Percentiles rank a stretch among this genome's conserved stretches.
Evolutionary conservation across 139 green algal species (phyloP).

Genomic region (Chlamydomonas urium): DNA sequence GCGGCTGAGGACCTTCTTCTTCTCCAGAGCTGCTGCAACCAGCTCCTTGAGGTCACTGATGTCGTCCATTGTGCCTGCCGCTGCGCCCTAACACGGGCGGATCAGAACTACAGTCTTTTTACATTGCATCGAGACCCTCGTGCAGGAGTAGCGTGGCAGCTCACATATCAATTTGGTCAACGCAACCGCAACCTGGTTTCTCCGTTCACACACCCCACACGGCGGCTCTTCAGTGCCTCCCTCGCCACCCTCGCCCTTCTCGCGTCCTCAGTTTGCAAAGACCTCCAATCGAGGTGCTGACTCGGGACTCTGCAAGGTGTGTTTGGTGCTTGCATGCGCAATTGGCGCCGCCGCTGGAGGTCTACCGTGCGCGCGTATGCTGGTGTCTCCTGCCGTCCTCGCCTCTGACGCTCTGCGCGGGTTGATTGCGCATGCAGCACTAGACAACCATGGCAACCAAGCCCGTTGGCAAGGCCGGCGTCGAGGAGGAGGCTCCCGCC

Average conservation of each 20-base stretch:
- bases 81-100: background rate
- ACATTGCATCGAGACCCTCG: too few species aligned
- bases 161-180: too few species aligned
- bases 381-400: too few species aligned
- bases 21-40: conserved; percentile 11
- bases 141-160: too few species aligned
- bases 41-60: conserved; percentile 26
- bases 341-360: background rate
- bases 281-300: conserved; percentile 14
- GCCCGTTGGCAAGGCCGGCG: conserved; percentile 37
- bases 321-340: background rate
- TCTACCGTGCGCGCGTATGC: too few species aligned
- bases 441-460: conserved; percentile 21
- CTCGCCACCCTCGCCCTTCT: too few species aligned
- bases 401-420: too few species aligned
- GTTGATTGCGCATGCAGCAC: background rate
- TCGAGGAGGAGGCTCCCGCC: conserved; percentile 77
- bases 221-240: too few species aligned
- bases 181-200: too few species aligned
- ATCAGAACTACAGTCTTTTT: conserved; percentile 1
- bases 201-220: too few species aligned
- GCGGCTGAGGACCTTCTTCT: conserved; percentile 14
- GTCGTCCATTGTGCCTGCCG: background rate
- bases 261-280: conserved; percentile 5
- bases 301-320: conserved; percentile 15